Evolutionary conservation across 2,329 filamentous ascomycete species (phyloP).

Genomic region (Trichoderma endophyticum): DNA sequence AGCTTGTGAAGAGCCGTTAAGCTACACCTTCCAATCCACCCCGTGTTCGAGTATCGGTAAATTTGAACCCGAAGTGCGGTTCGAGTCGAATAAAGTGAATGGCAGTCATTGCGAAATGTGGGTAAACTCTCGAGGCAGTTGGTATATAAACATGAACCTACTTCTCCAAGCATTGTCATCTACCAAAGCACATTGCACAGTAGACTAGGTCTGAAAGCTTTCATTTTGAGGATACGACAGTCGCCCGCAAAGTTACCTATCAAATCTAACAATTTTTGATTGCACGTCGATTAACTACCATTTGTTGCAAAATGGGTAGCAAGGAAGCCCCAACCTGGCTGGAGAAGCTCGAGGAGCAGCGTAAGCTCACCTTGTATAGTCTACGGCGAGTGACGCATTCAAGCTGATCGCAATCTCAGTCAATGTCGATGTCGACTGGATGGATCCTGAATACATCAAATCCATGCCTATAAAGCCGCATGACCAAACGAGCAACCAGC

Average conservation of each 20-base stretch:
- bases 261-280: too few relatives aligned
- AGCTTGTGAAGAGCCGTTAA: not conserved
- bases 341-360: conserved; percentile 41
- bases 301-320: conserved; percentile 31
- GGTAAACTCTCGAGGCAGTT: not conserved
- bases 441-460: conserved; percentile 48
- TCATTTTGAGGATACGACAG: not conserved
- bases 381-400: too few relatives aligned
- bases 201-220: not conserved
- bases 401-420: conserved; percentile 31
- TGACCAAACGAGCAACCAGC: conserved; percentile 51
- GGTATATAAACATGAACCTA: not conserved
- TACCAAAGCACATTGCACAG: not conserved
- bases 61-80: not conserved
- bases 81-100: not conserved
- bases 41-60: not conserved
- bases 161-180: not conserved
- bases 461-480: conserved; percentile 43
- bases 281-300: too few relatives aligned
- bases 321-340: conserved; percentile 36
- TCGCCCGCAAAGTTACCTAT: not conserved
- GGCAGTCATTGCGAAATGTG: not conserved
- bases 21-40: not conserved
- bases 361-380: conserved; percentile 26
- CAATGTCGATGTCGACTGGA: conserved; percentile 51